Percentiles rank a stretch among this genome's conserved stretches.
These are phyloP conservation scores for Cadophora sp. DNA, from an alignment of 2,329 filamentous ascomycete genomes.

Conservation along the genomic window DNA sequence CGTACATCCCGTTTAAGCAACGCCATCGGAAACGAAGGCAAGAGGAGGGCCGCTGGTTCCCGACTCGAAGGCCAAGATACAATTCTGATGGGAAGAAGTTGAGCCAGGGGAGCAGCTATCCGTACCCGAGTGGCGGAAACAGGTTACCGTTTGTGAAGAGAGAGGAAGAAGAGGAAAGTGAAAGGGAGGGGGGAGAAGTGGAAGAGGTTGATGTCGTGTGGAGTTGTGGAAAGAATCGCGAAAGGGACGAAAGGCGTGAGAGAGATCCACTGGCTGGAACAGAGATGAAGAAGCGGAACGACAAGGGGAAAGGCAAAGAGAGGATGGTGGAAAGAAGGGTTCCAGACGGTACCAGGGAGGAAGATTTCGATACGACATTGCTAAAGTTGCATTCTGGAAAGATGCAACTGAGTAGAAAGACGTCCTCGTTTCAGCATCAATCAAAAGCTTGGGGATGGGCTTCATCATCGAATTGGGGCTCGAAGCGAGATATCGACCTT, in stretches of 20 bases:
- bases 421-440: background rate
- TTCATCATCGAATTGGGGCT: background rate
- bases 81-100: constrained; percentile 8
- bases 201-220: background rate
- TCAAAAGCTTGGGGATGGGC: background rate
- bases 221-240: background rate
- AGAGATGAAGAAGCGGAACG: background rate
- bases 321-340: background rate
- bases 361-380: background rate
- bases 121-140: constrained; percentile 11
- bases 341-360: background rate
- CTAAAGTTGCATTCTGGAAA: background rate
- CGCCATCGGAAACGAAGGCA: background rate
- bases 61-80: constrained; percentile 12
- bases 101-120: constrained; percentile 10
- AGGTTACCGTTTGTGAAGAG: constrained; percentile 1
- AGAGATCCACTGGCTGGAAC: background rate
- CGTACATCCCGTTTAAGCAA: background rate
- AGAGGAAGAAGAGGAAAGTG: background rate
- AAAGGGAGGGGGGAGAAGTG: background rate
- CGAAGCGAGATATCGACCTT: background rate
- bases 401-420: background rate
- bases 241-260: background rate
- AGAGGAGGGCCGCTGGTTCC: constrained; percentile 9
- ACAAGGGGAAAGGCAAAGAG: constrained; percentile 2